phyloP scores from a whole-genome alignment of 2,329 filamentous ascomycete genomes.

The Neofusicoccum ribis region DNA sequence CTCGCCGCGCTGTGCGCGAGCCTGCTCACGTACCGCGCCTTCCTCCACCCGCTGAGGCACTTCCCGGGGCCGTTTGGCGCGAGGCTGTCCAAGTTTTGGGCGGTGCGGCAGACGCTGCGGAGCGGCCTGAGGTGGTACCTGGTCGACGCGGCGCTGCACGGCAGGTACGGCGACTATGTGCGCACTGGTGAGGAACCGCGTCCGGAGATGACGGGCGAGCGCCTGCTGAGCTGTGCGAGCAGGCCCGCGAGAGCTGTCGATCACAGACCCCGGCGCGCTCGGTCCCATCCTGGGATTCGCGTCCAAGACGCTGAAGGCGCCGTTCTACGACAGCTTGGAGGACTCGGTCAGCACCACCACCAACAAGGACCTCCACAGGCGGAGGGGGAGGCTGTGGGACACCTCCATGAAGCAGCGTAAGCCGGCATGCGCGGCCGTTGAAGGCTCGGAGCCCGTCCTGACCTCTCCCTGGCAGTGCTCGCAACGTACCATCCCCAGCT shows the following conservation, averaged over 20 bases:
- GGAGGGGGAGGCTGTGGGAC: slow-evolving; percentile 35
- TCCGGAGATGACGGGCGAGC: slow-evolving; percentile 26
- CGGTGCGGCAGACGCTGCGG: neutral
- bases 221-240: neutral
- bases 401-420: slow-evolving; percentile 31
- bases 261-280: neutral
- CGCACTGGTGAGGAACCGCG: slow-evolving; percentile 29
- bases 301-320: neutral
- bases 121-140: neutral
- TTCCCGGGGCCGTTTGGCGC: slow-evolving; percentile 39
- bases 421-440: neutral
- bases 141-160: neutral
- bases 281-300: slow-evolving; percentile 1
- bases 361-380: slow-evolving; percentile 32
- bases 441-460: neutral
- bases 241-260: neutral
- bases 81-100: slow-evolving; percentile 25
- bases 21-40: slow-evolving; percentile 25
- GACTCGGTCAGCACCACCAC: slow-evolving; percentile 31
- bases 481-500: slow-evolving; percentile 1
- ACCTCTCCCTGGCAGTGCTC: neutral
- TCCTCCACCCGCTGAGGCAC: slow-evolving; percentile 35
- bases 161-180: slow-evolving; percentile 20
- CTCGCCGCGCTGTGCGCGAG: neutral
- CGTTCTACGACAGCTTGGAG: slow-evolving; percentile 25